Evolutionary conservation across 164 flowering plant genomes (phyloP).

Genomic region (Chloranthus sessilifolius): DNA sequence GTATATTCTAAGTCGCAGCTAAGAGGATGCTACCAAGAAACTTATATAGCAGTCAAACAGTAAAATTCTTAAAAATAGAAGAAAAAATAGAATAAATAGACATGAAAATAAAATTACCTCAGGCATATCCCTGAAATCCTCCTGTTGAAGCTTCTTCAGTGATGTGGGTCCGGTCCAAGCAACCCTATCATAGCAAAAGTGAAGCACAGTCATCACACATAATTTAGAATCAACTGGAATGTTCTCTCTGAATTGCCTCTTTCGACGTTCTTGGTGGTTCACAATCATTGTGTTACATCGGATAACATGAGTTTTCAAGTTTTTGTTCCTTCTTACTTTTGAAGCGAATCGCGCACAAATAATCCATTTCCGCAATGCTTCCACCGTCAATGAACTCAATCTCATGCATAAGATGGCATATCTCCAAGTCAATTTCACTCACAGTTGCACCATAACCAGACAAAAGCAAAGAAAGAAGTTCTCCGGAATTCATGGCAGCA

Average conservation of each 20-base stretch:
- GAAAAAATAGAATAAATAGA: background rate
- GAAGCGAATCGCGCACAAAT: conserved; percentile 82
- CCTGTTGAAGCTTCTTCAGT: conserved; percentile 19
- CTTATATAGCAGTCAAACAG: background rate
- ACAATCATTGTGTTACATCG: conserved; percentile 16
- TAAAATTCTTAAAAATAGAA: background rate
- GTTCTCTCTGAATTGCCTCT: conserved; percentile 67
- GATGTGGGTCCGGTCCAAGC: conserved; percentile 14
- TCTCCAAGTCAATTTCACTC: conserved; percentile 68
- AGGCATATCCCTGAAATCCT: conserved; percentile 11
- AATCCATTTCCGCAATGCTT: conserved; percentile 52
- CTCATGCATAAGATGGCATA: conserved; percentile 51
- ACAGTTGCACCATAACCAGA: conserved; percentile 79
- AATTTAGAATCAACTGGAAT: conserved; percentile 59
- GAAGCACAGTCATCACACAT: conserved; percentile 50
- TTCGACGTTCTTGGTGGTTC: conserved; percentile 44
- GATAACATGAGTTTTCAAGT: conserved; percentile 29
- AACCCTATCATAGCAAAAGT: conserved; percentile 58
- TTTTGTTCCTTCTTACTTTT: conserved; percentile 39
- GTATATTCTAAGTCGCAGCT: conserved; percentile 4
- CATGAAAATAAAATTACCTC: conserved; percentile 33
- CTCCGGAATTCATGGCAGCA: conserved; percentile 43
- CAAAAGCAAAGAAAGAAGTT: conserved; percentile 58
- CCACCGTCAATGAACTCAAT: conserved; percentile 35
- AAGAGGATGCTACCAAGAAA: conserved; percentile 1